These are phyloP conservation scores for Acanthamoeba lugdunensis DNA, from an alignment of 208 protist genomes.

Conservation along the genomic window DNA sequence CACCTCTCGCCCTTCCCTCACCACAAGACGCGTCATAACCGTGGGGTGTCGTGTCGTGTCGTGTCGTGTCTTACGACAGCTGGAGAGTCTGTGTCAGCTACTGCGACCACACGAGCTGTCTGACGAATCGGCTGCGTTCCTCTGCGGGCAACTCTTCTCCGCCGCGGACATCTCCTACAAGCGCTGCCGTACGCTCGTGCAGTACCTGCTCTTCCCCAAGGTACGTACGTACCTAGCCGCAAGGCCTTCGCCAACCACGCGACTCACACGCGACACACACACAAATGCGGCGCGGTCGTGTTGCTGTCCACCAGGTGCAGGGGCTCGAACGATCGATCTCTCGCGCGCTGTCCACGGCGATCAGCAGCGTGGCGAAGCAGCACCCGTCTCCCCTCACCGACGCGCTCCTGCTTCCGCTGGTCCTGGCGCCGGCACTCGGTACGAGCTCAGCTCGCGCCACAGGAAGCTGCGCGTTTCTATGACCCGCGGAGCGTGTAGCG, in stretches of 20 bases:
- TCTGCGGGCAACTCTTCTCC: neutral
- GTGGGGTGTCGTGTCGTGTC: neutral
- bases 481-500: too few species aligned
- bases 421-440: neutral
- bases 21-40: neutral
- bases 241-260: neutral
- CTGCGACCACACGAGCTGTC: neutral
- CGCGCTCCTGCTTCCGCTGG: neutral
- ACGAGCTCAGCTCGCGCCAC: neutral
- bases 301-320: neutral
- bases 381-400: slow-evolving; percentile 5
- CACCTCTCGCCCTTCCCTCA: neutral
- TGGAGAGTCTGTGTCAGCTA: neutral
- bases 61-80: neutral
- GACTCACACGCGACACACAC: too few species aligned
- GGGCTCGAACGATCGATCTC: neutral
- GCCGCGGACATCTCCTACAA: slow-evolving; percentile 26
- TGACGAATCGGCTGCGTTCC: neutral
- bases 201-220: slow-evolving; percentile 22
- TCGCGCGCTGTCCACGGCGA: neutral
- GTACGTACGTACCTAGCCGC: neutral
- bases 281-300: neutral
- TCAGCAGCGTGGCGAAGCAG: neutral
- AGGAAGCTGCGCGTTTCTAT: neutral
- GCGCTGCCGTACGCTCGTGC: slow-evolving; percentile 1